Conservation (phyloP, 257 asterid genomes). For the Scutellaria barbata region DNA sequence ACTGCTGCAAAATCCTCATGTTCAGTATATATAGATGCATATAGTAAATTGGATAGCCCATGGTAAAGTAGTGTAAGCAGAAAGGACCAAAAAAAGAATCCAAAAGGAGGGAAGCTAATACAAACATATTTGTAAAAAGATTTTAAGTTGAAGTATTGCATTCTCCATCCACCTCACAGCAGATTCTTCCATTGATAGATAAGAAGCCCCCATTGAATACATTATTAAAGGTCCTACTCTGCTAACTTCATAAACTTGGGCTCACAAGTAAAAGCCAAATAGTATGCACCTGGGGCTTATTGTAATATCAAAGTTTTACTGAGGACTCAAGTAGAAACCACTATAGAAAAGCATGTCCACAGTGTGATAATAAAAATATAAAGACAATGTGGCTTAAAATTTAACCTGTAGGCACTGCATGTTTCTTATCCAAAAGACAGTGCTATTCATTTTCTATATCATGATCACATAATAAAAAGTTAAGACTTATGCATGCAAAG, state of each 20-base stretch:
- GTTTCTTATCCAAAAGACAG: neutral
- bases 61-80: too few relatives aligned
- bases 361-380: constrained; percentile 14
- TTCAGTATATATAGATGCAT: too few relatives aligned
- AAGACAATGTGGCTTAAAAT: neutral
- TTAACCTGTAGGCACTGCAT: neutral
- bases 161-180: neutral
- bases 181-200: too few relatives aligned
- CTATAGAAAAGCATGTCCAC: neutral
- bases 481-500: neutral
- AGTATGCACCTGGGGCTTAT: constrained; percentile 6
- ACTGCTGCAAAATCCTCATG: neutral
- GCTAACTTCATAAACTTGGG: neutral
- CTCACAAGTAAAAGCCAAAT: constrained; percentile 4
- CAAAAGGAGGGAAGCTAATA: too few relatives aligned
- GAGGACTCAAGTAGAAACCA: neutral
- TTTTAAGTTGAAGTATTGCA: neutral
- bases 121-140: too few relatives aligned
- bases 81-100: too few relatives aligned
- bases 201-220: too few relatives aligned
- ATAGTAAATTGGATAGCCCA: too few relatives aligned
- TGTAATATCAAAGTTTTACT: neutral
- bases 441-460: too few relatives aligned
- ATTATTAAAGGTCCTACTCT: neutral
- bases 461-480: neutral